Conservation (phyloP, 768 basidiomycete species). For the Agaricus subrufescens region DNA sequence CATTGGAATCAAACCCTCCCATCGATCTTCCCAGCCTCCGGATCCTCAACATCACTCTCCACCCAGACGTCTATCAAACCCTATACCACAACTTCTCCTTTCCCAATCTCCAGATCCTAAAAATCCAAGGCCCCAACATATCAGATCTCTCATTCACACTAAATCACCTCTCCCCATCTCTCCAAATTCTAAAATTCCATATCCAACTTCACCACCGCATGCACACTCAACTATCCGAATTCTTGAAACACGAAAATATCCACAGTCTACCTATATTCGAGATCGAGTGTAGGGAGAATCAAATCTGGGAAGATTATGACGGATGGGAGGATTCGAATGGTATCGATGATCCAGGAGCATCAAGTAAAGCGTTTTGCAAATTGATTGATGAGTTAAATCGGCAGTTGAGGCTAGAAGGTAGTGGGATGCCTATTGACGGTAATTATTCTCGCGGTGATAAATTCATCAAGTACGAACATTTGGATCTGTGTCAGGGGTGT, state of each 20-base stretch:
- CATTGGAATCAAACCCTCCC: too few species aligned
- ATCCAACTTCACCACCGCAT: not conserved
- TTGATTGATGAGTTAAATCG: too few species aligned
- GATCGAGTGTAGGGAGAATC: not conserved
- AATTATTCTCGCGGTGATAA: not conserved
- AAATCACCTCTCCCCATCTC: not conserved
- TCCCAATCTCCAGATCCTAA: not conserved
- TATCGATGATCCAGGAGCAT: not conserved
- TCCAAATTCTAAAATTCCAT: not conserved
- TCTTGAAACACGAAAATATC: not conserved
- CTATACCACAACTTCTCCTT: not conserved
- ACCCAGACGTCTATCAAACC: not conserved
- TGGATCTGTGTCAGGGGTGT: not conserved
- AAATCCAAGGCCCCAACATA: not conserved
- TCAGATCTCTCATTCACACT: not conserved
- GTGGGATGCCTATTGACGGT: too few species aligned
- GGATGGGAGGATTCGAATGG: not conserved
- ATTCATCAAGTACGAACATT: not conserved
- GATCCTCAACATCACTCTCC: not conserved
- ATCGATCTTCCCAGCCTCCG: not conserved
- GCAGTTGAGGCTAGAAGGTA: too few species aligned
- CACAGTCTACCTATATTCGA: not conserved
- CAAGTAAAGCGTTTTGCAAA: too few species aligned
- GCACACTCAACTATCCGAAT: not conserved
- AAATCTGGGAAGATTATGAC: not conserved